A percentile compares a stretch with the other conserved stretches of the same genome.
phyloP scores from a whole-genome alignment of 2,329 filamentous ascomycete species.

The Fusarium algeriense region DNA sequence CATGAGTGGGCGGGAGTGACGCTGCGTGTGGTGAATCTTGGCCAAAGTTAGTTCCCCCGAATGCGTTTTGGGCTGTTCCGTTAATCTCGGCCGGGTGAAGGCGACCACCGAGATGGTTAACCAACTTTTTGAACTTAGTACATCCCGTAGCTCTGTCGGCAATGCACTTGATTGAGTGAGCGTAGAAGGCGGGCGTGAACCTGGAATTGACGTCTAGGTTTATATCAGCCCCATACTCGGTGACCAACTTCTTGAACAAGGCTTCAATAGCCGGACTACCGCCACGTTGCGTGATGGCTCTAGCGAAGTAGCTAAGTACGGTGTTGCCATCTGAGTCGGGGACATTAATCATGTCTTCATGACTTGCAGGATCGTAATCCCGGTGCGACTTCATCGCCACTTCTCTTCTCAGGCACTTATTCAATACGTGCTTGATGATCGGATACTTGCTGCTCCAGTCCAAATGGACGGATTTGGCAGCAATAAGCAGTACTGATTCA shows the following conservation, averaged over 20 bases:
- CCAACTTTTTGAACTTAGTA: neutral
- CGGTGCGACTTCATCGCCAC: neutral
- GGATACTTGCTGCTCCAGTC: slow-evolving; percentile 6
- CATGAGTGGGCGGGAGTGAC: neutral
- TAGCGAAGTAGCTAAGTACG: neutral
- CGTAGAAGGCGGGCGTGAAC: neutral
- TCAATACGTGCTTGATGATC: neutral
- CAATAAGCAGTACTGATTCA: neutral
- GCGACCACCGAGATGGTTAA: neutral
- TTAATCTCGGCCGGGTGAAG: slow-evolving; percentile 6
- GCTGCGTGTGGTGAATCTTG: neutral
- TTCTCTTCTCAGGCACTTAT: neutral
- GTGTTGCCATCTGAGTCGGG: neutral
- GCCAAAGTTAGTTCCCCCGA: neutral
- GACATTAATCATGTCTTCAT: neutral
- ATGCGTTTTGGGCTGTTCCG: neutral
- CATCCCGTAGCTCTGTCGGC: neutral
- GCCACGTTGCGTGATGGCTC: neutral
- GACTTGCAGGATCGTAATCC: neutral
- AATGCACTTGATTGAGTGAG: slow-evolving; percentile 4
- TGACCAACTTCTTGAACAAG: neutral
- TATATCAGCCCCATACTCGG: neutral
- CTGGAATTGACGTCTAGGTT: slow-evolving; percentile 9
- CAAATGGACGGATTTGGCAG: neutral
- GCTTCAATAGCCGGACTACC: neutral